Conservation (phyloP, 2,329 filamentous ascomycete genomes). For the Aphanocladium album region DNA sequence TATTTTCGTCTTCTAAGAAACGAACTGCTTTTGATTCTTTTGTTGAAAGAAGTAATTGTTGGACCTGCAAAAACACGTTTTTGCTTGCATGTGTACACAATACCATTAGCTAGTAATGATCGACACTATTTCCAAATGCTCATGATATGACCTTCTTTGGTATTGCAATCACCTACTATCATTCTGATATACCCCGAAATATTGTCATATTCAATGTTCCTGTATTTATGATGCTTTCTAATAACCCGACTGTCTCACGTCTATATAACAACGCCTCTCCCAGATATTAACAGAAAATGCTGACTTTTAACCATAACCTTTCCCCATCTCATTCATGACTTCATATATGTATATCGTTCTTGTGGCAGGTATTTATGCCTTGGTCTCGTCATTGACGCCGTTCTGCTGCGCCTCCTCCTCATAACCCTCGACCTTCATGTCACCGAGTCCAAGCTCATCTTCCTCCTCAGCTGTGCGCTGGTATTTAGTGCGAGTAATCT, state of each 20-base stretch:
- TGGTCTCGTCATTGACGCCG: not conserved
- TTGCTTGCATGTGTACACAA: no score
- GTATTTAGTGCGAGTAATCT: conserved; percentile 79
- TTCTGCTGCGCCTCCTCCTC: conserved; percentile 35
- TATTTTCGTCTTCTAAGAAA: no score
- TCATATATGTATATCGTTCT: not conserved
- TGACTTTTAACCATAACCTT: not conserved
- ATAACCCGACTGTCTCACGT: not conserved
- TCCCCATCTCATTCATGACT: not conserved
- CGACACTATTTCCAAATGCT: no score
- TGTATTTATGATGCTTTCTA: not conserved
- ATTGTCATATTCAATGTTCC: not conserved
- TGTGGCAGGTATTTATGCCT: not conserved
- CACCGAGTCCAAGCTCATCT: conserved; percentile 81
- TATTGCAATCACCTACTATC: not conserved
- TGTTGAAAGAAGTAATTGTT: no score
- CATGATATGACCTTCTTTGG: no score
- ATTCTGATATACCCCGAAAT: no score
- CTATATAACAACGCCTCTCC: not conserved
- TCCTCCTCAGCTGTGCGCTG: conserved; percentile 85
- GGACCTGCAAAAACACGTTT: no score
- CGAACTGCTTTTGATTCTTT: no score
- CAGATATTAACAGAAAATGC: conserved; percentile 7
- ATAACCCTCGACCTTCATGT: conserved; percentile 92
- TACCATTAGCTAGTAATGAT: no score